Conservation (phyloP, 106 monocot species). For the Agapanthus africanus region DNA sequence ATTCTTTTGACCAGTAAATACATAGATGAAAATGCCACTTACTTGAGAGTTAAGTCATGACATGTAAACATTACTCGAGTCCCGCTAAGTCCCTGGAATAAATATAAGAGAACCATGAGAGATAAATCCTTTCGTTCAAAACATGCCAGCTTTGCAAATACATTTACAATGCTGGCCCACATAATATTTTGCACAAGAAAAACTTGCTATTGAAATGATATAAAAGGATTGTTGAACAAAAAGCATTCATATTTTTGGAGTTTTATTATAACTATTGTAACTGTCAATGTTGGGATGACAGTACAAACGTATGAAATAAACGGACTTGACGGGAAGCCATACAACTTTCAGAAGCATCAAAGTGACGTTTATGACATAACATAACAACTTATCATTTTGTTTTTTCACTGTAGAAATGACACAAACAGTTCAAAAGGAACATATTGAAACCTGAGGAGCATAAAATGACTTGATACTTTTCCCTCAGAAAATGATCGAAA, state of each 20-base stretch:
- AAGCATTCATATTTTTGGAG: not conserved
- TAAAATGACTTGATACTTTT: too few species aligned
- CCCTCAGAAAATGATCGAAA: too few species aligned
- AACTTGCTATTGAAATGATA: not conserved
- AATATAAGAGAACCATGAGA: not conserved
- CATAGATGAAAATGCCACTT: not conserved
- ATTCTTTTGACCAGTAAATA: slow-evolving; percentile 3
- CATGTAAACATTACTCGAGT: slow-evolving; percentile 30
- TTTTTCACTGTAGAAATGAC: too few species aligned
- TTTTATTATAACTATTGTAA: not conserved
- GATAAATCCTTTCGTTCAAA: not conserved
- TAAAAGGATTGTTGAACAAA: not conserved
- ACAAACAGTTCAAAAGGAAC: too few species aligned
- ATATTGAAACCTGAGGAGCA: too few species aligned
- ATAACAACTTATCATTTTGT: too few species aligned
- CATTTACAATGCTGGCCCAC: not conserved
- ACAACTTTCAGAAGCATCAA: not conserved
- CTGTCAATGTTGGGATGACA: too few species aligned
- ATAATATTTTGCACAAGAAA: not conserved
- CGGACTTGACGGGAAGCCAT: too few species aligned
- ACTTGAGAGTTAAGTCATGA: slow-evolving; percentile 22
- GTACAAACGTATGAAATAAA: too few species aligned
- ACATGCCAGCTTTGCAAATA: not conserved
- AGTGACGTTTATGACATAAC: too few species aligned
- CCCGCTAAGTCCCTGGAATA: slow-evolving; percentile 21